These are phyloP conservation scores for Athelia psychrophila DNA, from an alignment of 1,284 basidiomycete genomes.

Conservation along the genomic window DNA sequence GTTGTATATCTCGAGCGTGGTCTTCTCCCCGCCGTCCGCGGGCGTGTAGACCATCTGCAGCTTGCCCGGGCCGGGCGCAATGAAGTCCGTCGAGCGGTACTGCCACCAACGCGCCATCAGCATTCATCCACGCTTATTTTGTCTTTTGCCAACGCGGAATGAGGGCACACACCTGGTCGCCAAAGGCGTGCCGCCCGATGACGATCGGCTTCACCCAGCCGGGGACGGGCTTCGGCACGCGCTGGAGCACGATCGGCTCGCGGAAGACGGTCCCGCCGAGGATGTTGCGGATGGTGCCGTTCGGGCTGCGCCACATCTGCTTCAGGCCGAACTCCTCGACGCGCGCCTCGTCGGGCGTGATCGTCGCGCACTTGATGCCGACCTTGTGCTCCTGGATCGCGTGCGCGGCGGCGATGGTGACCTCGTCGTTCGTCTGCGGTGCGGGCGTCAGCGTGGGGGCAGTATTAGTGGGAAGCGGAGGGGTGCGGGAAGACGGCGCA, in stretches of 20 bases:
- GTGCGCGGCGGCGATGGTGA: constrained; percentile 92
- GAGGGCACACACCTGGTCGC: constrained; percentile 72
- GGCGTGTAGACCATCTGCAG: constrained; percentile 89
- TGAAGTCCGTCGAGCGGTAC: constrained; percentile 90
- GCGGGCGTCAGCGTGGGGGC: background rate
- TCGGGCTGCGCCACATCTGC: constrained; percentile 97
- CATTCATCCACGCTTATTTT: background rate
- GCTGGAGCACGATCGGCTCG: constrained; percentile 92
- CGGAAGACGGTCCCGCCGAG: constrained; percentile 98
- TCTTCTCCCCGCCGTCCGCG: constrained; percentile 60
- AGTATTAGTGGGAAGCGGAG: too few relatives aligned
- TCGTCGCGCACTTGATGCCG: constrained; percentile 96
- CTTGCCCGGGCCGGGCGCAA: constrained; percentile 87
- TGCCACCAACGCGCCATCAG: constrained; percentile 22
- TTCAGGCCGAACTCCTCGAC: constrained; percentile 96
- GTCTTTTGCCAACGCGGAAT: too few relatives aligned
- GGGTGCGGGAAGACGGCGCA: constrained; percentile 29
- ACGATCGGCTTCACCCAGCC: constrained; percentile 97
- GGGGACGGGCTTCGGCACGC: constrained; percentile 91
- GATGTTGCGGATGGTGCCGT: constrained; percentile 96
- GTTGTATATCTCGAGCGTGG: constrained; percentile 81
- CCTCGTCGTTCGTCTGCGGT: constrained; percentile 84
- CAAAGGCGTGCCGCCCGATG: constrained; percentile 96
- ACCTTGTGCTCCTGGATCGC: constrained; percentile 90
- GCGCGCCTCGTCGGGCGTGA: constrained; percentile 96